phyloP scores from a whole-genome alignment of 2,329 filamentous ascomycete species.

The Pseudocercospora cruenta region DNA sequence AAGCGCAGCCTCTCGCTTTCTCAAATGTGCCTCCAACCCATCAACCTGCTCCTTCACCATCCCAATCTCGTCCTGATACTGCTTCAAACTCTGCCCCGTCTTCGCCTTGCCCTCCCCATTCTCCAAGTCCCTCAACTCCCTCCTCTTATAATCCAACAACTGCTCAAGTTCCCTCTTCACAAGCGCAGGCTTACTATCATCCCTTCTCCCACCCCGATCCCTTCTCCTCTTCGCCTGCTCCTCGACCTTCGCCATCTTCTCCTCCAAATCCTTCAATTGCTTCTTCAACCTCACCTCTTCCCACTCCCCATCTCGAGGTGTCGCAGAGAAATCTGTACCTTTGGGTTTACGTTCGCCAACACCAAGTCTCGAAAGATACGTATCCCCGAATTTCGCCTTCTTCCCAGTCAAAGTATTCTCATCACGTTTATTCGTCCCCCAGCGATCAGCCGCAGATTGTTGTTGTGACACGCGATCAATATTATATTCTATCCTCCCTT shows the following conservation, averaged over 20 bases:
- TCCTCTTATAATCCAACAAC: conserved; percentile 90
- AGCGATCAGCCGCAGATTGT: conserved; percentile 67
- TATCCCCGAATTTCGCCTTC: conserved; percentile 96
- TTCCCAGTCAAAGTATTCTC: conserved; percentile 75
- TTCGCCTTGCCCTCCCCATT: conserved; percentile 69
- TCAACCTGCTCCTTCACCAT: conserved; percentile 95
- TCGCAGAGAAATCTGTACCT: conserved; percentile 86
- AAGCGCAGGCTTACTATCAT: conserved; percentile 82
- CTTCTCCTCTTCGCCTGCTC: conserved; percentile 59
- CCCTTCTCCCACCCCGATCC: conserved; percentile 51
- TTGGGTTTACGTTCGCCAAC: conserved; percentile 72
- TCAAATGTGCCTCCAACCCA: conserved; percentile 80
- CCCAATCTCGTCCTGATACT: conserved; percentile 80
- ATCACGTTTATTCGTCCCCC: conserved; percentile 79
- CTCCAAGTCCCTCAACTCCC: conserved; percentile 74
- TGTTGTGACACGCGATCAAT: conserved; percentile 78
- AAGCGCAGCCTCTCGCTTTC: conserved; percentile 73
- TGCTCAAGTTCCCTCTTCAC: conserved; percentile 95
- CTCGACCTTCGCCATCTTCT: conserved; percentile 83
- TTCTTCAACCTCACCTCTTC: conserved; percentile 95
- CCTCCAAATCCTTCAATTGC: conserved; percentile 84
- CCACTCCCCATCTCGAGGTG: conserved; percentile 89
- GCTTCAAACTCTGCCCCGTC: conserved; percentile 72
- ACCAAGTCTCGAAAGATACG: conserved; percentile 89
- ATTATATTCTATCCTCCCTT: conserved; percentile 96